These are phyloP conservation scores for Termitomyces sp. DNA, from an alignment of 1,284 basidiomycete genomes.

Conservation along the genomic window DNA sequence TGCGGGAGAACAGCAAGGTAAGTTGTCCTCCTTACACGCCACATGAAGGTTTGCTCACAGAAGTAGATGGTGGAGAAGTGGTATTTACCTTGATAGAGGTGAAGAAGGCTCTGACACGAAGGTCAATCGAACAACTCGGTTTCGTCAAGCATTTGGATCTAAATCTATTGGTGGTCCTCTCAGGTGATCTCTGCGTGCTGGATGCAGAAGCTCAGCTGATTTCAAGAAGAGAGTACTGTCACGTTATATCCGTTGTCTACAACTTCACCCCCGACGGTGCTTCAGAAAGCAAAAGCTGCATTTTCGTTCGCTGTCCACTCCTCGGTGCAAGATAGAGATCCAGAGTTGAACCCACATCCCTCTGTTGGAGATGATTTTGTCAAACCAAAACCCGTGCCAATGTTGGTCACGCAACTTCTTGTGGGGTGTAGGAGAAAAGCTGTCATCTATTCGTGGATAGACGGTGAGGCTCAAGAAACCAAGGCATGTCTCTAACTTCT, in stretches of 20 bases:
- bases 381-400: slow-evolving; percentile 45
- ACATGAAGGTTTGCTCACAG: not conserved
- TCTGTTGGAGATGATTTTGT: slow-evolving; percentile 26
- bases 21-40: slow-evolving; percentile 6
- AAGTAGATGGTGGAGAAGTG: slow-evolving; percentile 25
- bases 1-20: slow-evolving; percentile 37
- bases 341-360: slow-evolving; percentile 19
- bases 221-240: slow-evolving; percentile 49
- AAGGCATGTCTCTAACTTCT: slow-evolving; percentile 43
- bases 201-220: not conserved
- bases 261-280: slow-evolving; percentile 62
- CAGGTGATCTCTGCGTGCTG: slow-evolving; percentile 44
- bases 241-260: slow-evolving; percentile 63
- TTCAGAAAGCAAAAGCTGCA: slow-evolving; percentile 73
- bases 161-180: slow-evolving; percentile 76
- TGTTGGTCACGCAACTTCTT: slow-evolving; percentile 70
- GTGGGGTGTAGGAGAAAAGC: slow-evolving; percentile 85
- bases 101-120: slow-evolving; percentile 60
- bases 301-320: slow-evolving; percentile 78
- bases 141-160: slow-evolving; percentile 67
- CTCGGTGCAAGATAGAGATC: slow-evolving; percentile 43
- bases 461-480: slow-evolving; percentile 73
- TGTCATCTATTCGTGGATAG: slow-evolving; percentile 83
- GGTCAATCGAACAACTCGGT: slow-evolving; percentile 82
- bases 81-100: slow-evolving; percentile 50